These are phyloP conservation scores for Pterocarpus macrocarpus DNA, from an alignment of 306 rosid species.

Conservation along the genomic window DNA sequence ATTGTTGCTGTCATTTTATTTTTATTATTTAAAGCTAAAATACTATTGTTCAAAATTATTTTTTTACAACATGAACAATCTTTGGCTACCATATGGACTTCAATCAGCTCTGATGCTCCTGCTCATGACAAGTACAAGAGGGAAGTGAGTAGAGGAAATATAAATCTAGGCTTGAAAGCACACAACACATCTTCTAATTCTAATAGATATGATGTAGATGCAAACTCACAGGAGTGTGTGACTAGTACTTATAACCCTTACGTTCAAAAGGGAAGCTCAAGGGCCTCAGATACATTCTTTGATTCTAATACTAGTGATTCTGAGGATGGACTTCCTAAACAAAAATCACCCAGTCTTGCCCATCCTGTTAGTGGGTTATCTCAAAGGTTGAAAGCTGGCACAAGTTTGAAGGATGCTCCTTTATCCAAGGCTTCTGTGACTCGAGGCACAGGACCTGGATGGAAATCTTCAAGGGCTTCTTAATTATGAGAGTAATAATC, in stretches of 20 bases:
- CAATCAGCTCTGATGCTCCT: conserved; percentile 50
- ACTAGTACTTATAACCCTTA: conserved; percentile 43
- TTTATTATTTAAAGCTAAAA: too few relatives aligned
- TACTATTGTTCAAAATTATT: too few relatives aligned
- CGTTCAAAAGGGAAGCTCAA: conserved; percentile 55
- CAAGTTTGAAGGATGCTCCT: conserved; percentile 34
- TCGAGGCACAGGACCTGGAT: conserved; percentile 55
- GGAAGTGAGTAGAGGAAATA: conserved; percentile 52
- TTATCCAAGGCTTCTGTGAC: conserved; percentile 43
- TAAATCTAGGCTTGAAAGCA: conserved; percentile 40
- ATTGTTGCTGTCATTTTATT: too few relatives aligned
- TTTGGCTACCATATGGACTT: conserved; percentile 50
- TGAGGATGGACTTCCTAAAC: conserved; percentile 64
- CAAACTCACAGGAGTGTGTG: conserved; percentile 43
- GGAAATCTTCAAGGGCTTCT: conserved; percentile 62
- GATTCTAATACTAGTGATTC: conserved; percentile 62
- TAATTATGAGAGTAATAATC: conserved; percentile 44
- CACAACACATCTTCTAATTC: conserved; percentile 48
- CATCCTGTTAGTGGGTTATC: conserved; percentile 63
- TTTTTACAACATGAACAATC: too few relatives aligned
- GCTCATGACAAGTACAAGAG: conserved; percentile 49
- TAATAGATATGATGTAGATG: conserved; percentile 46
- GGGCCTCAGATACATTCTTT: conserved; percentile 52
- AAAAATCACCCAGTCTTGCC: conserved; percentile 46
- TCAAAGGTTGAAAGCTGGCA: conserved; percentile 37